phyloP scores from a whole-genome alignment of 1,139 yeast genomes.

The Diutina ranongensis region DNA sequence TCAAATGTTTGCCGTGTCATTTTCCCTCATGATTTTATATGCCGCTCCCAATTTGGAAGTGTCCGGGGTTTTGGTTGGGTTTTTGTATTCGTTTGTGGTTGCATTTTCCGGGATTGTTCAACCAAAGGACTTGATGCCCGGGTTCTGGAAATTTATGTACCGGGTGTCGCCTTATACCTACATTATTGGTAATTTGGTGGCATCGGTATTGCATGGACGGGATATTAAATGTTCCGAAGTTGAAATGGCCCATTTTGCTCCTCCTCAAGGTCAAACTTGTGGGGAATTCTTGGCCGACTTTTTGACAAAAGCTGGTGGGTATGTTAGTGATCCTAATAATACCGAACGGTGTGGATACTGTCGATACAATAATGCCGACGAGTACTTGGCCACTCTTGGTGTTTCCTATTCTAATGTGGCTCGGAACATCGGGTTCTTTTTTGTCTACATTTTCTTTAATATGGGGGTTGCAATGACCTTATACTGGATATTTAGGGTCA shows the following conservation, averaged over 20 bases:
- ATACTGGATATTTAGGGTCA: slow-evolving; percentile 2
- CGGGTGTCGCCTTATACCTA: slow-evolving; percentile 63
- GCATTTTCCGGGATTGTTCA: slow-evolving; percentile 57
- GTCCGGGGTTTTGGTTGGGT: slow-evolving; percentile 44
- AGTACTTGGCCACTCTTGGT: slow-evolving; percentile 34
- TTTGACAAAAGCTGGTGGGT: slow-evolving; percentile 29
- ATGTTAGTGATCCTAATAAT: slow-evolving; percentile 40
- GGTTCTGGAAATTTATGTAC: slow-evolving; percentile 58
- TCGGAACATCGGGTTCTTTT: slow-evolving; percentile 56
- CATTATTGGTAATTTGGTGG: slow-evolving; percentile 46
- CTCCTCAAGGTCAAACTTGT: slow-evolving; percentile 35
- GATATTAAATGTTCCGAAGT: slow-evolving; percentile 9
- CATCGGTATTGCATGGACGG: slow-evolving; percentile 41
- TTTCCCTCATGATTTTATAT: slow-evolving; percentile 43
- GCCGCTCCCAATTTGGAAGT: slow-evolving; percentile 53
- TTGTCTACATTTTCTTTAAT: slow-evolving; percentile 47
- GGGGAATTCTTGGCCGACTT: slow-evolving; percentile 30
- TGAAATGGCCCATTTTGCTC: slow-evolving; percentile 10
- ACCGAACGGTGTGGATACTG: slow-evolving; percentile 51
- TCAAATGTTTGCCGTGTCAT: slow-evolving; percentile 41
- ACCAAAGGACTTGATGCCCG: slow-evolving; percentile 38
- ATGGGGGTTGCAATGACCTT: slow-evolving; percentile 11
- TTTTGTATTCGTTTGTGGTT: slow-evolving; percentile 41
- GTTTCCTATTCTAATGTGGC: slow-evolving; percentile 38
- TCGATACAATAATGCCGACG: slow-evolving; percentile 39